Evolutionary conservation across 768 basidiomycete genomes (phyloP).

Genomic region (Termitomyces sp.): DNA sequence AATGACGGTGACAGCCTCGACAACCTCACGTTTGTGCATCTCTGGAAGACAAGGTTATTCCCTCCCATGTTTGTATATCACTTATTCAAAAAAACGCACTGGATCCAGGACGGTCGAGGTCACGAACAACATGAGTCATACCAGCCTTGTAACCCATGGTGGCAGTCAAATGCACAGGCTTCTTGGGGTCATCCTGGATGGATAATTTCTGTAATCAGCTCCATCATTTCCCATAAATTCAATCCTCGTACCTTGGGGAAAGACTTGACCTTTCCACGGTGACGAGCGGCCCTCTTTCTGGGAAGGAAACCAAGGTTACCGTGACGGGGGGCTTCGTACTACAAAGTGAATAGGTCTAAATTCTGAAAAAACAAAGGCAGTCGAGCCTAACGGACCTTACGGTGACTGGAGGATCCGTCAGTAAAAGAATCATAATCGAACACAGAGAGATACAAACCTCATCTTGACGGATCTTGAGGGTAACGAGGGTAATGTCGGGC

Average conservation of each 20-base stretch:
- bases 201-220: background rate
- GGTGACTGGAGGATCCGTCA: conserved; percentile 51
- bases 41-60: conserved; percentile 40
- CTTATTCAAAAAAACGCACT: conserved; percentile 59
- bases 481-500: conserved; percentile 27
- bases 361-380: conserved; percentile 1
- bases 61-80: background rate
- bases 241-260: conserved; percentile 82
- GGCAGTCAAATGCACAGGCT: conserved; percentile 97
- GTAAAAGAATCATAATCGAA: conserved; percentile 8
- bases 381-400: conserved; percentile 56
- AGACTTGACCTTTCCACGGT: conserved; percentile 98
- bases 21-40: conserved; percentile 99
- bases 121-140: conserved; percentile 99
- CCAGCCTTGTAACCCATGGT: conserved; percentile 99
- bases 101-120: conserved; percentile 98
- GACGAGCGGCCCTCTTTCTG: conserved; percentile 93
- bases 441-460: conserved; percentile 41
- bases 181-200: conserved; percentile 94
- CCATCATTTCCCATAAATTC: background rate
- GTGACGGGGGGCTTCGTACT: conserved; percentile 99
- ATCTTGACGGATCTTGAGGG: conserved; percentile 50
- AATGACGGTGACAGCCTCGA: conserved; percentile 93
- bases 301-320: conserved; percentile 98
- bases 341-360: conserved; percentile 8